A percentile compares a stretch with the other conserved stretches of the same genome.
Evolutionary conservation across 108 stramenopile genomes (phyloP).

Genomic region (Cyclotella choctawhatcheeana): DNA sequence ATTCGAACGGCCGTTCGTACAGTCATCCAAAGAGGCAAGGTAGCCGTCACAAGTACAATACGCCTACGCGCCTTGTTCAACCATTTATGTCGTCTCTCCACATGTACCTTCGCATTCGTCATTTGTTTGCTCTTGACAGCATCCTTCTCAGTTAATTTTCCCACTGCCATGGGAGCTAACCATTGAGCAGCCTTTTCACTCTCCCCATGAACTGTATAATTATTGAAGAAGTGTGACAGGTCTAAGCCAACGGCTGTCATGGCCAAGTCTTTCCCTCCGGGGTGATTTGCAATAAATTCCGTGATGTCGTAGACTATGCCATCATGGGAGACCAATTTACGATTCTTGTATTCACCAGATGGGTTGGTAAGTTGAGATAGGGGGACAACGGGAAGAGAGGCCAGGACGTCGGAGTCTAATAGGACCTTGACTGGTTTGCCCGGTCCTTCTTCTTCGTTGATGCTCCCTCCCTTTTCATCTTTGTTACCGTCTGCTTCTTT

Average conservation of each 20-base stretch:
- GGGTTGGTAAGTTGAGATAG: slow-evolving; percentile 9
- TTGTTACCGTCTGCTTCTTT: neutral
- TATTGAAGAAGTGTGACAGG: slow-evolving; percentile 53
- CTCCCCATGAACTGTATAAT: slow-evolving; percentile 58
- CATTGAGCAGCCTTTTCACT: slow-evolving; percentile 51
- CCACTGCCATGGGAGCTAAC: slow-evolving; percentile 54
- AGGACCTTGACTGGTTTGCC: slow-evolving; percentile 29
- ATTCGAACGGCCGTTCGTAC: slow-evolving; percentile 46
- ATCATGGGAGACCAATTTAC: slow-evolving; percentile 43
- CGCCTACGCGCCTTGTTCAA: slow-evolving; percentile 35
- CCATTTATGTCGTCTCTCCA: slow-evolving; percentile 36
- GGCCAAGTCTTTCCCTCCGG: slow-evolving; percentile 55
- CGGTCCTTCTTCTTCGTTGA: neutral
- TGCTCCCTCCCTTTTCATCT: neutral
- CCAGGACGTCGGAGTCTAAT: slow-evolving; percentile 44
- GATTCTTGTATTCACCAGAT: slow-evolving; percentile 18
- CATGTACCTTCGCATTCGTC: slow-evolving; percentile 42
- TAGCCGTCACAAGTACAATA: slow-evolving; percentile 42
- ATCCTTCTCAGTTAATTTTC: slow-evolving; percentile 44
- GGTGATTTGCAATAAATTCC: slow-evolving; percentile 54
- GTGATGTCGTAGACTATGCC: slow-evolving; percentile 72
- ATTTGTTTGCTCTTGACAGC: slow-evolving; percentile 2
- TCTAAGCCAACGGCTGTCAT: slow-evolving; percentile 50
- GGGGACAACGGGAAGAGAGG: slow-evolving; percentile 38
- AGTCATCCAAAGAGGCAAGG: slow-evolving; percentile 56